Evolutionary conservation across 2,329 filamentous ascomycete genomes (phyloP), one percentile per base, ranked within the genome.

Genomic region (Geosmithia putterillii): DNA sequence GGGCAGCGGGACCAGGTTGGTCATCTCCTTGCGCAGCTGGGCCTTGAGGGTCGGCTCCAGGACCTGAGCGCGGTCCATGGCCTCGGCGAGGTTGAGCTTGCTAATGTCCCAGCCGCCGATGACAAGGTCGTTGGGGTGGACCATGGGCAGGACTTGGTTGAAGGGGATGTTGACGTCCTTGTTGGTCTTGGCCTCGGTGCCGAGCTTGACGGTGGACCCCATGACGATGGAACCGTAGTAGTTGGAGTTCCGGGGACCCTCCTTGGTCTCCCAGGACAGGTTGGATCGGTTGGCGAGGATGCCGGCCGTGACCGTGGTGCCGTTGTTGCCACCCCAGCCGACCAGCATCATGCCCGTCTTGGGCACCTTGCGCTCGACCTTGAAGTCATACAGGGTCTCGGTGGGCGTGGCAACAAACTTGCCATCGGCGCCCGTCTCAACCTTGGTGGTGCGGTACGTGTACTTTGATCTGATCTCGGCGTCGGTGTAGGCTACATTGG

Each of bases 221-320:
- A 98, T 96, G 65, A 96, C 79, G 54, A 96, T 79, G 45, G 92
- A 98, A 57, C 92, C 92, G 63, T 95, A 98, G 78, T 96, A 98
- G 70, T 98, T 98, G 66, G 92, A 83, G 51, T 77, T 71, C 50
- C 80, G 86, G 52, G 76, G 69, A 43, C 89, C 89, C 65, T 95
- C 87, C 58, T 90, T 89, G 56, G 92, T 96, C 51, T 95, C 86
- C 92, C 92, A 98, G 48, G 73, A 71, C 46, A 96, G 76, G 46
- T 79, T 75, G 54, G 82, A 85, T 60, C 86, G 85, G 69, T 98
- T 98, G 66, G 90, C 92, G 61, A 98, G 76, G 66, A 98, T 94
- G 63, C 90, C 92, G 48, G 92, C 92, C 47, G 92, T 96, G 49
- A 98, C 87, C 46, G 92, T 98, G 52, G 87, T 87, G 52, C 92